Evolutionary conservation across 2,329 filamentous ascomycete genomes (phyloP), one percentile per base, ranked within the genome.

Genomic region (Epichloe hybrida): DNA sequence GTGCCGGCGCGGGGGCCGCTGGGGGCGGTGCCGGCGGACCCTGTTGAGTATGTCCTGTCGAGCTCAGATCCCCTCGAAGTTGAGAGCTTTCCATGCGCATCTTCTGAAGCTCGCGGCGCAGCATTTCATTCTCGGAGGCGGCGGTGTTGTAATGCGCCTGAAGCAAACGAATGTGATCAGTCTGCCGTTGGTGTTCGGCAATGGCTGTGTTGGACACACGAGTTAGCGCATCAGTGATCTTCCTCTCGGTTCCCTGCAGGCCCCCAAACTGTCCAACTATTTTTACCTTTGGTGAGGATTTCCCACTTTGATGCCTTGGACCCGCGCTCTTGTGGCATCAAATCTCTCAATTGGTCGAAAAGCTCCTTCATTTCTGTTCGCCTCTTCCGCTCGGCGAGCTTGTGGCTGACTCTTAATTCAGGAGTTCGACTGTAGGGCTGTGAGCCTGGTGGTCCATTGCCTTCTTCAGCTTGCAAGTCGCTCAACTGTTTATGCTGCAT

Each of bases 241-340:
- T 9, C 5, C 11, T 11, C 13, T 13, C n/a, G 5, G 4, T 34
- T 35, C 23, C 35, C 13, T n/a, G 9, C 20, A 20, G 12, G 15
- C 39, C 15, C 37, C 13, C 23, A 23, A 20, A 27, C 37, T 3
- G 9, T 5, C 12, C 5, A 7, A 8, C 5, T n/a, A 15, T 75
- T 55, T 70, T 23, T 27, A 90, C 87, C 85, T 73, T 91, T 91
- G 3, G 85, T 89, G 15, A 94, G 64, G 46, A 91, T 89, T 59
- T 94, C 87, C 87, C 87, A 94, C 59, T 94, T 94, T 57, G 86
- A 90, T 0, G 87, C 87, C 64, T 93, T 94, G 23, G 84, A 84
- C 1, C 87, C 87, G 15, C 87, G 80, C 59, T 88, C 86, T 58
- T 88, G 84, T 1, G 86, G 86, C 69, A 91, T 83, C 38, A 88